phyloP scores from a whole-genome alignment of 2,329 filamentous ascomycete species.

The Penicillium hordei region DNA sequence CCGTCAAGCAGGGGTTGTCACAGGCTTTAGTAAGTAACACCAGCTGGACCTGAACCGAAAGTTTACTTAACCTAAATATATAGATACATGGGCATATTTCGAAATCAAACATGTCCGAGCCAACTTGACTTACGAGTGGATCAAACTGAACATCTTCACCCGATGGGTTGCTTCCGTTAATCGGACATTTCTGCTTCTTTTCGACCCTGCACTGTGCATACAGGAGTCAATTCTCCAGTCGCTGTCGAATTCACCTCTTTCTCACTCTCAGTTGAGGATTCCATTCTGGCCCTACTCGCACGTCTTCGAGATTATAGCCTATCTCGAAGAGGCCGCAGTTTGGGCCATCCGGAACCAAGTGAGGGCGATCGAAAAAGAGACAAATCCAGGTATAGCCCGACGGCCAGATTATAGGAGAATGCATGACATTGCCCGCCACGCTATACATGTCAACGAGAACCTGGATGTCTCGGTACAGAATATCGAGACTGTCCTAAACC shows the following conservation, averaged over 20 bases:
- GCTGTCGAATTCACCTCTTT: neutral
- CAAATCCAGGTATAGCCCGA: neutral
- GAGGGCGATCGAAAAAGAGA: neutral
- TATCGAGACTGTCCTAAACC: neutral
- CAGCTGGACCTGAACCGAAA: too few species aligned
- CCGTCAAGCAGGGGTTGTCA: neutral
- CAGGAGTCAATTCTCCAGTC: neutral
- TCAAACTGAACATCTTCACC: constrained; percentile 17
- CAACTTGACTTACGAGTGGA: constrained; percentile 12
- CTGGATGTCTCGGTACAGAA: neutral
- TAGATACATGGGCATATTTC: constrained; percentile 22
- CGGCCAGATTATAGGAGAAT: neutral
- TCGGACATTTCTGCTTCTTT: neutral
- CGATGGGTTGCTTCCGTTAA: neutral
- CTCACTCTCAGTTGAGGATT: neutral
- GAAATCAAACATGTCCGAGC: constrained; percentile 11
- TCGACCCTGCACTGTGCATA: neutral
- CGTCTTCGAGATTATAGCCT: neutral
- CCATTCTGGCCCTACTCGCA: neutral
- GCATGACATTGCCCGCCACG: neutral
- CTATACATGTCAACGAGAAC: neutral
- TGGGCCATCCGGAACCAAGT: neutral
- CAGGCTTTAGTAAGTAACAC: neutral
- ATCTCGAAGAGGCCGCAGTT: neutral
- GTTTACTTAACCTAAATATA: neutral